Base-by-base conservation (phyloP, 371 early-diverging fungal species). In the Edhazardia aedis region DNA sequence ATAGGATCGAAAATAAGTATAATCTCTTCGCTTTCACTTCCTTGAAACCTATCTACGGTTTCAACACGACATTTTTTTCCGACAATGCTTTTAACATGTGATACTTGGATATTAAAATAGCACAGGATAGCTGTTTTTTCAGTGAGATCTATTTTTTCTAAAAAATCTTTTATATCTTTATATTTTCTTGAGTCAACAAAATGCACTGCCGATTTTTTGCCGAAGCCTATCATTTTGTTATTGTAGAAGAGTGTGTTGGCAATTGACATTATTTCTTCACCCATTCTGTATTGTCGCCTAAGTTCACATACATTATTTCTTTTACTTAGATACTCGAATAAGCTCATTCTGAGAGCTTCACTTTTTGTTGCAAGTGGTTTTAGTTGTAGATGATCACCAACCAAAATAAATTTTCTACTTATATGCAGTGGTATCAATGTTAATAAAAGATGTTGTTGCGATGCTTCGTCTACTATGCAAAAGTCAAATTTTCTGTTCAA, bases 381-480 rank as follows among this genome's bases (percentile, higher is more conserved):
- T 1, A 96, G 78, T 65, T 96, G 95, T 59, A 91, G 81, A 59
- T 86, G 85, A 67, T 96, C 96, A 12, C 96, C 96, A 9, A 96
- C 91, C 4, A 96, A 72, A 14, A 93, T 79, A 78, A 93, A 90
- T 11, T 60, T 71, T 12, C 78, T 68, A 1, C 86, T 83, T 54
- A 75, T 77, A n/a, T 78, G 74, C 33, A 93, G 66, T 1, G 94
- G 93, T 0, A 91, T 89, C 33, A 96, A 57, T 55, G 85, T 81
- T 0, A 81, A 80, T 0, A 93, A 92, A 30, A 95, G 68, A 9
- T 86, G 85, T 30, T 90, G 78, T 65, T 96, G 96, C 0, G 91
- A 85, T 4, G 94, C 94, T 64, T 96, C 96, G 67, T 96, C 96
- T 18, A 91, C 80, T 44, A 96, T 87, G 63, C 86, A 91, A 67